Conservation (phyloP, 306 rosid species). For the Parietaria judaica region DNA sequence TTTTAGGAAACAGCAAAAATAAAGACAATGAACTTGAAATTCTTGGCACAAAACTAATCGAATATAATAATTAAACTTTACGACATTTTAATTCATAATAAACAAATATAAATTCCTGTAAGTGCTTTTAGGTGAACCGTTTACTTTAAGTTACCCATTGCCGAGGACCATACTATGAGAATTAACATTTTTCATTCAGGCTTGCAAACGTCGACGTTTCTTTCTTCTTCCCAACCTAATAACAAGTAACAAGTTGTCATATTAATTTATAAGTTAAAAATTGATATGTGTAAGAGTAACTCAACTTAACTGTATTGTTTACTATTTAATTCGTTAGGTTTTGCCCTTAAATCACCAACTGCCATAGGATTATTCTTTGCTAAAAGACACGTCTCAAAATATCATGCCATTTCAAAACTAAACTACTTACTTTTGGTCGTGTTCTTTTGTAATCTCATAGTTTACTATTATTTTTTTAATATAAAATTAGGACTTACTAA, state of each 20-base stretch:
- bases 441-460: too few species aligned
- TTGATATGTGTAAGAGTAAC: neutral
- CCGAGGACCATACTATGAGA: too few species aligned
- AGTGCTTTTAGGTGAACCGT: neutral
- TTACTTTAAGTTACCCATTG: neutral
- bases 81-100: too few species aligned
- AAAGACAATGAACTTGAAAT: neutral
- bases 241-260: neutral
- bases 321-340: constrained; percentile 6
- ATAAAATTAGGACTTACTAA: too few species aligned
- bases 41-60: neutral
- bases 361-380: neutral
- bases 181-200: too few species aligned
- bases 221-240: too few species aligned
- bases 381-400: neutral
- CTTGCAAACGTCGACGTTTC: too few species aligned
- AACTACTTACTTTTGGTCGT: neutral
- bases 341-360: constrained; percentile 2
- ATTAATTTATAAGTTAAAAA: neutral
- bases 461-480: too few species aligned
- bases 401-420: constrained; percentile 1
- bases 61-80: too few species aligned
- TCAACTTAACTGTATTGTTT: neutral
- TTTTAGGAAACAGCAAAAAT: too few species aligned
- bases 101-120: neutral